A percentile compares a stretch with the other conserved stretches of the same genome.
Evolutionary conservation across 768 basidiomycete genomes (phyloP).

Genomic region (Psilocybe cubensis): DNA sequence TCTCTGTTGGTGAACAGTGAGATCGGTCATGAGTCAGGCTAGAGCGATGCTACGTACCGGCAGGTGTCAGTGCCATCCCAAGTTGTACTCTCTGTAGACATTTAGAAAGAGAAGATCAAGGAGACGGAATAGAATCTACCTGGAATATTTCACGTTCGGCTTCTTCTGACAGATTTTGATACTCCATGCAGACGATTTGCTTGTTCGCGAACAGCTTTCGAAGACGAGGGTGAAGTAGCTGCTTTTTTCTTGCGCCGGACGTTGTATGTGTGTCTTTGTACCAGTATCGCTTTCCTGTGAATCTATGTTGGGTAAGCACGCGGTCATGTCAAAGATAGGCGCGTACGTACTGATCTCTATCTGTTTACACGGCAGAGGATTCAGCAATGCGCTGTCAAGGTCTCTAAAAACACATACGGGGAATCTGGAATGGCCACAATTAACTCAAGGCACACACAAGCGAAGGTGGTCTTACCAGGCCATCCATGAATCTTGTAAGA

Average conservation of each 20-base stretch:
- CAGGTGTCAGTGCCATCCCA: conserved; percentile 76
- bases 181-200: conserved; percentile 84
- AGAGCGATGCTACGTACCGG: conserved; percentile 41
- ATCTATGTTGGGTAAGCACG: conserved; percentile 3
- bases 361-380: conserved; percentile 26
- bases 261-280: conserved; percentile 38
- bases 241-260: conserved; percentile 19
- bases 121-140: conserved; percentile 36
- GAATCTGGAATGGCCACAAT: conserved; percentile 44
- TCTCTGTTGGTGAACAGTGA: conserved; percentile 43
- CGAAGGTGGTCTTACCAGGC: conserved; percentile 45
- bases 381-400: background rate
- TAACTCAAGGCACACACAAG: background rate
- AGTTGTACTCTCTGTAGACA: conserved; percentile 68
- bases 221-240: conserved; percentile 60
- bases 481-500: conserved; percentile 59
- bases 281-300: conserved; percentile 55
- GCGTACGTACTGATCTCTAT: conserved; percentile 53
- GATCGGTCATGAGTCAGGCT: background rate
- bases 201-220: conserved; percentile 68
- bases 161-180: conserved; percentile 55
- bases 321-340: background rate
- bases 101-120: background rate
- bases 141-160: conserved; percentile 76
- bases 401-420: conserved; percentile 33